phyloP scores from a whole-genome alignment of 306 rosid genomes.

The Fragaria ananassa region DNA sequence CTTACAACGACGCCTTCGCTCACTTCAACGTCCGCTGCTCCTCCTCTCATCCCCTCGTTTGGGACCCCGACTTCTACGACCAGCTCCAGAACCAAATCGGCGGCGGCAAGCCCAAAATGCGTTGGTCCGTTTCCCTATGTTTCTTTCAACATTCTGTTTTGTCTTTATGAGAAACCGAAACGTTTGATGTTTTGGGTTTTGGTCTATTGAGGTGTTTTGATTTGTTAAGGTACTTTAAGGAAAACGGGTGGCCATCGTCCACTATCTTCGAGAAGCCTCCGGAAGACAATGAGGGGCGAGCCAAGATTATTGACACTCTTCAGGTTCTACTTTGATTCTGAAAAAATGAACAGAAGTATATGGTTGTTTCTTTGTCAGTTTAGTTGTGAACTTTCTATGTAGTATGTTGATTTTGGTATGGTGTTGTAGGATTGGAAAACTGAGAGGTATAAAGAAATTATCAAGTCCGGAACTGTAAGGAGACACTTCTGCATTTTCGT shows the following conservation, averaged over 20 bases:
- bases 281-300: conserved; percentile 51
- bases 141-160: background rate
- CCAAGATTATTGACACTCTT: conserved; percentile 68
- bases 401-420: background rate
- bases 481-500: conserved; percentile 11
- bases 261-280: too few species aligned
- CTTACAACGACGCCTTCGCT: conserved; percentile 73
- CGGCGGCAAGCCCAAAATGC: conserved; percentile 48
- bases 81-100: conserved; percentile 79
- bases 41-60: conserved; percentile 56
- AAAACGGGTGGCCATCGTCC: conserved; percentile 61
- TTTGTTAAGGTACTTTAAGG: conserved; percentile 75
- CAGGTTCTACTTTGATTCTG: conserved; percentile 44
- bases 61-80: conserved; percentile 75
- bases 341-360: conserved; percentile 1
- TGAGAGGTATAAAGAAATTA: conserved; percentile 86
- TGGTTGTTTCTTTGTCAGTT: too few species aligned
- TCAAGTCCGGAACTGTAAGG: conserved; percentile 96
- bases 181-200: background rate
- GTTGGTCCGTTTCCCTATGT: conserved; percentile 39
- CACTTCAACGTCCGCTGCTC: conserved; percentile 68
- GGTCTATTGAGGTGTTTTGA: conserved; percentile 19
- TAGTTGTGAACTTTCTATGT: background rate
- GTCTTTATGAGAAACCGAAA: background rate
- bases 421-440: conserved; percentile 89